Percentiles rank a stretch among this genome's conserved stretches.
phyloP scores from a whole-genome alignment of 257 asterid species.

The Solanum tacnaense region DNA sequence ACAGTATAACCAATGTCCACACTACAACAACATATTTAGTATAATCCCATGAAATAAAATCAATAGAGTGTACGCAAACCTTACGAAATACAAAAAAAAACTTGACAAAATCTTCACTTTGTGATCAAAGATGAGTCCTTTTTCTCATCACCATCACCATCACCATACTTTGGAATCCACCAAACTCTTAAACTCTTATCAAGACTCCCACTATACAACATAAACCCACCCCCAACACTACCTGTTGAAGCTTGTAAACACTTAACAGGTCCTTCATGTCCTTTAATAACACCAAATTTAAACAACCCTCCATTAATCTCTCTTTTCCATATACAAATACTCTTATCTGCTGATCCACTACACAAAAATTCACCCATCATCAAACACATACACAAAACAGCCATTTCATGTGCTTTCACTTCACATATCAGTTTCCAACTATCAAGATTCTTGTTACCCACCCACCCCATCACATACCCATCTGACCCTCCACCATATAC shows the following conservation, averaged over 20 bases:
- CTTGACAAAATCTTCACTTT: background rate
- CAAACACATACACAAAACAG: conserved; percentile 58
- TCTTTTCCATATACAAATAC: conserved; percentile 52
- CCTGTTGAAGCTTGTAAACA: conserved; percentile 56
- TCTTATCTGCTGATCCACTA: conserved; percentile 66
- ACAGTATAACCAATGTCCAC: background rate
- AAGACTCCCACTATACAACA: conserved; percentile 79
- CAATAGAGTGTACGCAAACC: no score
- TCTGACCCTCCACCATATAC: conserved; percentile 85
- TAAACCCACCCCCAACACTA: conserved; percentile 60
- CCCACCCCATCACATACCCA: conserved; percentile 68
- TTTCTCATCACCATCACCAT: background rate
- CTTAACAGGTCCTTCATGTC: conserved; percentile 75
- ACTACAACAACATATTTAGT: no score
- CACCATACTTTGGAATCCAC: conserved; percentile 55
- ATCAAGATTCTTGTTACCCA: conserved; percentile 9
- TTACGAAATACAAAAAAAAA: no score
- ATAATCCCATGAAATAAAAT: background rate
- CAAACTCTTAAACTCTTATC: conserved; percentile 69
- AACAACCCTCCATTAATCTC: conserved; percentile 35
- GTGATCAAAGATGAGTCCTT: background rate
- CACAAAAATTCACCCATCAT: conserved; percentile 36
- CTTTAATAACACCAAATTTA: conserved; percentile 39
- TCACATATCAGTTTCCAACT: conserved; percentile 38
- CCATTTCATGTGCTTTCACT: conserved; percentile 56